A percentile compares a stretch with the other conserved stretches of the same genome.
These are phyloP conservation scores for Amphibolis antarctica DNA, from an alignment of 106 monocot species.

Conservation along the genomic window DNA sequence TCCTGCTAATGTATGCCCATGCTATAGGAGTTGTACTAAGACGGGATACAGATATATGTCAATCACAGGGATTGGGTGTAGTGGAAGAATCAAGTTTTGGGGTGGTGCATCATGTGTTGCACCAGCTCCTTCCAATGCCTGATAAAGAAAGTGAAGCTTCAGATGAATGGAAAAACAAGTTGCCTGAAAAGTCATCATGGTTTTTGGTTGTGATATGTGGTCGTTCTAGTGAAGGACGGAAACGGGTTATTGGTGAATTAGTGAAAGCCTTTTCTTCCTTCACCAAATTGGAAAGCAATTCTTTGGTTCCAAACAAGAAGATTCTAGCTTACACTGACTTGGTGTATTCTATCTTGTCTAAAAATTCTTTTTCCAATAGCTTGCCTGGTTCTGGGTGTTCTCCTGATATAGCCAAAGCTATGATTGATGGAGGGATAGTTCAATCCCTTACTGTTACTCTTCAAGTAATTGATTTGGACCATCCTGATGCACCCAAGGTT, in stretches of 20 bases:
- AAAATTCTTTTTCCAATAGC: slow-evolving; percentile 42
- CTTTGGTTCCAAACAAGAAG: slow-evolving; percentile 40
- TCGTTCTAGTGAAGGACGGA: slow-evolving; percentile 55
- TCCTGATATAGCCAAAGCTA: slow-evolving; percentile 63
- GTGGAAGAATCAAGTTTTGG: slow-evolving; percentile 28
- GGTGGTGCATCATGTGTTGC: slow-evolving; percentile 54
- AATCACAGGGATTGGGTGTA: slow-evolving; percentile 25
- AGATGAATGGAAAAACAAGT: slow-evolving; percentile 42
- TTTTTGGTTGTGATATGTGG: slow-evolving; percentile 60
- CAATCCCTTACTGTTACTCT: slow-evolving; percentile 43
- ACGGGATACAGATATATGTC: slow-evolving; percentile 45
- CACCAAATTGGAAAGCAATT: slow-evolving; percentile 16
- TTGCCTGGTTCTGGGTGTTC: slow-evolving; percentile 53
- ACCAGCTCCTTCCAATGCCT: slow-evolving; percentile 36
- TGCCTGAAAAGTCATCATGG: slow-evolving; percentile 61
- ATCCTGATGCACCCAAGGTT: slow-evolving; percentile 58
- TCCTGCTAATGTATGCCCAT: slow-evolving; percentile 69
- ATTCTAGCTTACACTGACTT: slow-evolving; percentile 42
- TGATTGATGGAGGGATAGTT: slow-evolving; percentile 72
- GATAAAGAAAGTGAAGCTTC: slow-evolving; percentile 29
- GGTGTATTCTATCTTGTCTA: slow-evolving; percentile 49
- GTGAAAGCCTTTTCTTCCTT: slow-evolving; percentile 44
- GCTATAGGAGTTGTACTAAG: slow-evolving; percentile 46
- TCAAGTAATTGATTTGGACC: slow-evolving; percentile 55
- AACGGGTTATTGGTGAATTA: slow-evolving; percentile 52